Conservation (phyloP, 2,329 filamentous ascomycete species). For the Apiospora aurea region DNA sequence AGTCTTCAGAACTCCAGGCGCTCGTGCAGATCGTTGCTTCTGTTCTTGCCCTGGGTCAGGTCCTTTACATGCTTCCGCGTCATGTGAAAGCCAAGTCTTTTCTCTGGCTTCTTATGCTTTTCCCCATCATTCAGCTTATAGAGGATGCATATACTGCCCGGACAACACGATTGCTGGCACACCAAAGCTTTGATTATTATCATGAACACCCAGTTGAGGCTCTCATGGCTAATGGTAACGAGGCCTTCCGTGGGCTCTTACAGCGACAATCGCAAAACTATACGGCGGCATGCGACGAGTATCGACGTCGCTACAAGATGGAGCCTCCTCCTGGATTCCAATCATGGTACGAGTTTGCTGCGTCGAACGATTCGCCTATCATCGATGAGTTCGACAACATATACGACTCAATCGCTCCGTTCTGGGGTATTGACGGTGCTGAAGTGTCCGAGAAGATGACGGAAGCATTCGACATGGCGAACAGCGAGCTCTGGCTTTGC, state of each 20-base stretch:
- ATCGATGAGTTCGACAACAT: constrained; percentile 60
- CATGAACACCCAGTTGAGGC: constrained; percentile 48
- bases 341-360: constrained; percentile 53
- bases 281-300: constrained; percentile 48
- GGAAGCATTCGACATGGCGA: constrained; percentile 32
- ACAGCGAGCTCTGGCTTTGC: constrained; percentile 49
- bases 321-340: constrained; percentile 56
- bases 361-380: constrained; percentile 48
- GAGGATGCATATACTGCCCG: constrained; percentile 38
- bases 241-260: constrained; percentile 41
- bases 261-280: constrained; percentile 47
- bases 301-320: constrained; percentile 49
- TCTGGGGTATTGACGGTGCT: constrained; percentile 47
- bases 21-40: constrained; percentile 40
- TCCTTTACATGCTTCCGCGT: constrained; percentile 41
- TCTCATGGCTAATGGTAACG: constrained; percentile 39
- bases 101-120: constrained; percentile 43
- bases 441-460: constrained; percentile 42
- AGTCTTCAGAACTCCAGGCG: constrained; percentile 38
- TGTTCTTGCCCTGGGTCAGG: constrained; percentile 42
- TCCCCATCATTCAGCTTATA: constrained; percentile 43
- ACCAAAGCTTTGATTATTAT: constrained; percentile 40
- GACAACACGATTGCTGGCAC: constrained; percentile 26
- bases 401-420: constrained; percentile 47
- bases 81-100: constrained; percentile 35